These are phyloP conservation scores for Aphanoascus verrucosus DNA, from an alignment of 2,329 filamentous ascomycete species.

Conservation along the genomic window DNA sequence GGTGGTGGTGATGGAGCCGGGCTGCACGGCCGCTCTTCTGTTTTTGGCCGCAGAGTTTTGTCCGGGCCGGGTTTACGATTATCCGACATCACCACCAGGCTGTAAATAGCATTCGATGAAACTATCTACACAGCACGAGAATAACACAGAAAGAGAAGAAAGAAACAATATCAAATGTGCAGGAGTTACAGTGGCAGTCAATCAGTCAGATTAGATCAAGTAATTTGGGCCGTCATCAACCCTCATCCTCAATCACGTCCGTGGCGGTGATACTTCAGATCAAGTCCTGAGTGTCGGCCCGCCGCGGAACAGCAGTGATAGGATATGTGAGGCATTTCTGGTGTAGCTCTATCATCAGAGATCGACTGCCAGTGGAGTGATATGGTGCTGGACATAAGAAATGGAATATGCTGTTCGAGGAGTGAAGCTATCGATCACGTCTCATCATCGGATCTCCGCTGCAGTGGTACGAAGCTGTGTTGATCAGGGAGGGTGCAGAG, in stretches of 20 bases:
- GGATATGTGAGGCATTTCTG: conserved; percentile 3
- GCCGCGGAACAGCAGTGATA: neutral
- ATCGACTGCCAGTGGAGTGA: too few relatives aligned
- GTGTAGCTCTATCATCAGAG: conserved; percentile 11
- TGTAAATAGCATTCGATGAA: too few relatives aligned
- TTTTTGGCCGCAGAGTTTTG: neutral
- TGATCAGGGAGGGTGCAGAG: too few relatives aligned
- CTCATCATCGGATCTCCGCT: too few relatives aligned
- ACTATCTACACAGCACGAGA: too few relatives aligned
- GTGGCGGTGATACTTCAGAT: conserved; percentile 5
- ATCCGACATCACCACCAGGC: neutral
- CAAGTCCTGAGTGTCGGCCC: conserved; percentile 1
- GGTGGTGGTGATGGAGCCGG: neutral
- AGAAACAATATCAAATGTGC: neutral
- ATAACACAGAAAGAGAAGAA: neutral
- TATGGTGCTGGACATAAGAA: too few relatives aligned
- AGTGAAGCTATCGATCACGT: too few relatives aligned
- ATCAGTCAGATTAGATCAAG: conserved; percentile 53
- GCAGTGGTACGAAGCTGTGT: too few relatives aligned
- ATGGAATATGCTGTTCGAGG: too few relatives aligned
- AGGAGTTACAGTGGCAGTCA: too few relatives aligned
- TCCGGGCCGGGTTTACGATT: neutral
- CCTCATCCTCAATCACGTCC: neutral
- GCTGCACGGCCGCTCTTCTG: neutral
- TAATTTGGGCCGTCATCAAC: conserved; percentile 42